These are phyloP conservation scores for Fusarium sp. DNA, from an alignment of 2,329 filamentous ascomycete genomes.

Conservation along the genomic window DNA sequence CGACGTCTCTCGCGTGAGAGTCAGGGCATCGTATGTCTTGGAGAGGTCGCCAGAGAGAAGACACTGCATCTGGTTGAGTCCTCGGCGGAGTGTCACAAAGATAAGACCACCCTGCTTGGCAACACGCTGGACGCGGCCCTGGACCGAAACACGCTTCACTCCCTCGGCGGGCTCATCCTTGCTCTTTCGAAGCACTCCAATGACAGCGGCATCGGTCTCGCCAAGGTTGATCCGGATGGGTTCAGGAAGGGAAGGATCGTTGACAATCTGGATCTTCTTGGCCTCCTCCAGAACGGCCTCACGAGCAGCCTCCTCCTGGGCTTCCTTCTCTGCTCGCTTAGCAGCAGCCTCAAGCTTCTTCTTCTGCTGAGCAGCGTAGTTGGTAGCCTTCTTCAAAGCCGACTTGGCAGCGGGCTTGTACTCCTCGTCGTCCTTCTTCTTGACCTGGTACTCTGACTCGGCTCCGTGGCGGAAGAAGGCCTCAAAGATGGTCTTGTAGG, in stretches of 20 bases:
- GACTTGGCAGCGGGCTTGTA: constrained; percentile 46
- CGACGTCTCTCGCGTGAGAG: constrained; percentile 87
- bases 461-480: constrained; percentile 70
- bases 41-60: constrained; percentile 74
- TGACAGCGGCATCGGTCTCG: constrained; percentile 46
- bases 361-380: constrained; percentile 40
- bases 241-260: constrained; percentile 79
- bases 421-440: constrained; percentile 48
- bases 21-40: constrained; percentile 91
- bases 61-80: constrained; percentile 78
- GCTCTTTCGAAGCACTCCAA: constrained; percentile 47
- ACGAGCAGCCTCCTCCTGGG: constrained; percentile 40
- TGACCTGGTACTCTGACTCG: constrained; percentile 58
- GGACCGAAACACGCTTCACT: constrained; percentile 74
- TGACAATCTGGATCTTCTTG: constrained; percentile 51
- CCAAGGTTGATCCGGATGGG: constrained; percentile 82
- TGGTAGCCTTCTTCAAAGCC: constrained; percentile 45
- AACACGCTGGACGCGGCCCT: constrained; percentile 85
- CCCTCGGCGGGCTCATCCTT: constrained; percentile 47
- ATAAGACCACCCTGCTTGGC: constrained; percentile 85
- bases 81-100: constrained; percentile 86
- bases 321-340: constrained; percentile 43
- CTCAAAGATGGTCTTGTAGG: constrained; percentile 84
- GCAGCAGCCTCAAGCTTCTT: constrained; percentile 45
- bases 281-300: constrained; percentile 42